Percentiles rank a stretch among this genome's conserved stretches.
Evolutionary conservation across 768 basidiomycete genomes (phyloP).

Genomic region (Candolleomyces aberdarensis): DNA sequence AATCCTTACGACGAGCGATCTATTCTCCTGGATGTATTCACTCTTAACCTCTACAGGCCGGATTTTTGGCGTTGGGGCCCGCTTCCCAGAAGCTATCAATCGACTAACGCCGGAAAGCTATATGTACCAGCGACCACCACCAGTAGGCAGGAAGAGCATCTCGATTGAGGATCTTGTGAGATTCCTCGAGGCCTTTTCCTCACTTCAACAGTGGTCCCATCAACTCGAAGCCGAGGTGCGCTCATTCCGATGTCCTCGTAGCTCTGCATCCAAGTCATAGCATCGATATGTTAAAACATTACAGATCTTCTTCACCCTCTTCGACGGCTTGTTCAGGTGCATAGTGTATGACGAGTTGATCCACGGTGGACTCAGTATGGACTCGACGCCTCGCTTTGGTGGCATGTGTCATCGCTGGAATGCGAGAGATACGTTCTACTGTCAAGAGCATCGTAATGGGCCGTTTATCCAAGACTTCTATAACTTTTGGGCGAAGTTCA

Average conservation of each 20-base stretch:
- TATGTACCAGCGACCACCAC: neutral
- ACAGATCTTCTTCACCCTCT: conserved; percentile 15
- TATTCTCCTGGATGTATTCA: neutral
- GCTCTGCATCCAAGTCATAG: no score
- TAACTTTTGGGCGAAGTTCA: conserved; percentile 19
- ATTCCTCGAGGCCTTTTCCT: neutral
- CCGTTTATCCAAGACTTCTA: conserved; percentile 19
- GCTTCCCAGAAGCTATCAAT: neutral
- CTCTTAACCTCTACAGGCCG: neutral
- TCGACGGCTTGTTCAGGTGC: conserved; percentile 21
- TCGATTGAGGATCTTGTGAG: neutral
- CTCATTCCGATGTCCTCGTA: neutral
- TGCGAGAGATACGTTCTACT: conserved; percentile 8
- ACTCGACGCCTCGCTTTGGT: conserved; percentile 16
- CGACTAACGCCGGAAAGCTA: neutral
- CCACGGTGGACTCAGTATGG: conserved; percentile 9
- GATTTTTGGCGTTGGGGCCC: neutral
- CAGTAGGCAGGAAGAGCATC: neutral
- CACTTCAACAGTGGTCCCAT: neutral
- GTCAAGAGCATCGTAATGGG: neutral
- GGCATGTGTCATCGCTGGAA: conserved; percentile 17
- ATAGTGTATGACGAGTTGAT: conserved; percentile 20
- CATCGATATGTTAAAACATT: neutral
- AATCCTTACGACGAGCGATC: neutral
- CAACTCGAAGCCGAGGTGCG: neutral